phyloP scores from a whole-genome alignment of 352 stramenopile genomes.

The Aphanomyces invadans region DNA sequence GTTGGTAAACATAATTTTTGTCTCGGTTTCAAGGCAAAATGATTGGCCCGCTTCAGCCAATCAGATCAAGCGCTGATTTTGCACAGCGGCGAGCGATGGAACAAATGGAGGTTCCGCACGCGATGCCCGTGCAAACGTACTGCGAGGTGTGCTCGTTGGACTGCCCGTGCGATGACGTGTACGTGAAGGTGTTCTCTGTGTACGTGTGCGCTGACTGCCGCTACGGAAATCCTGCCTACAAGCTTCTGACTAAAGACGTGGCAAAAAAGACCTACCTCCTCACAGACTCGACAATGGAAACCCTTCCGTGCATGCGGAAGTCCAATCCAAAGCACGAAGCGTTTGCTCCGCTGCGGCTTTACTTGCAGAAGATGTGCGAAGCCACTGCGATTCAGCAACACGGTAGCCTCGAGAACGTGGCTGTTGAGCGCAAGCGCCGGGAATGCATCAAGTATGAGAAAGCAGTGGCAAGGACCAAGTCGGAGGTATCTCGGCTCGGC shows the following conservation, averaged over 20 bases:
- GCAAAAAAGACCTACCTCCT: slow-evolving; percentile 18
- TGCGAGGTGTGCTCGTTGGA: slow-evolving; percentile 19
- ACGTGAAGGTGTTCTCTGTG: slow-evolving; percentile 6
- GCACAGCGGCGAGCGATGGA: neutral
- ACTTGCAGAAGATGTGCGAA: slow-evolving; percentile 17
- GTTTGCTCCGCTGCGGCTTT: slow-evolving; percentile 19
- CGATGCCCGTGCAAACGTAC: neutral
- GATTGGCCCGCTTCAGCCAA: neutral
- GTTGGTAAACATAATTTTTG: no score
- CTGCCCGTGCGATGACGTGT: slow-evolving; percentile 5
- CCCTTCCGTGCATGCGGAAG: slow-evolving; percentile 13
- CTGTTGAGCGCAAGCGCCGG: slow-evolving; percentile 4
- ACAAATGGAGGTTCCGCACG: neutral
- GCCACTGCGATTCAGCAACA: slow-evolving; percentile 4
- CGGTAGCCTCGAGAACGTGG: slow-evolving; percentile 19
- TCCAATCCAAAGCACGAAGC: slow-evolving; percentile 23
- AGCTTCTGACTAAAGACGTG: slow-evolving; percentile 12
- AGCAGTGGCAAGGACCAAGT: slow-evolving; percentile 13
- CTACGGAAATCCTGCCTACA: slow-evolving; percentile 3
- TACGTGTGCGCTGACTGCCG: slow-evolving; percentile 15
- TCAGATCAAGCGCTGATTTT: neutral
- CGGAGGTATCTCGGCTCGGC: neutral
- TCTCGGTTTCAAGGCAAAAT: no score
- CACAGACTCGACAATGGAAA: slow-evolving; percentile 8
- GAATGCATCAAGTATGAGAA: slow-evolving; percentile 15